These are phyloP conservation scores for Alternaria arbusti DNA, from an alignment of 2,329 filamentous ascomycete species.

Conservation along the genomic window DNA sequence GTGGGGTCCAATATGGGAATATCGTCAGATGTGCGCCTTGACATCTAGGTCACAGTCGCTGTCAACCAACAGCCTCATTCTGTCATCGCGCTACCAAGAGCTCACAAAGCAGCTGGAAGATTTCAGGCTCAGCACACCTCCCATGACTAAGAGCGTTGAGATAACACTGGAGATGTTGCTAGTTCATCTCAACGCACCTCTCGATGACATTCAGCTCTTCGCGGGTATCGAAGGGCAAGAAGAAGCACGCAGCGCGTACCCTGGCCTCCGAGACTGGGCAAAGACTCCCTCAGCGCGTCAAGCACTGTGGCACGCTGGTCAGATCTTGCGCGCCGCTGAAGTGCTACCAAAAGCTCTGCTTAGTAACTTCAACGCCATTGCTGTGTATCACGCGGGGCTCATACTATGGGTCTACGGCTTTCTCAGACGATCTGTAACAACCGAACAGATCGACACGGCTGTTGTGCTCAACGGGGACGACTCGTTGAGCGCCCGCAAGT, in stretches of 20 bases:
- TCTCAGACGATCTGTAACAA: slow-evolving; percentile 42
- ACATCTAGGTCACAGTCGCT: slow-evolving; percentile 52
- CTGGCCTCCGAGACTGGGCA: slow-evolving; percentile 65
- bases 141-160: slow-evolving; percentile 41
- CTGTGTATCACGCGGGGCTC: slow-evolving; percentile 71
- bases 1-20: slow-evolving; percentile 71
- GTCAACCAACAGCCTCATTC: slow-evolving; percentile 44
- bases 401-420: slow-evolving; percentile 74
- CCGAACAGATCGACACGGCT: slow-evolving; percentile 24
- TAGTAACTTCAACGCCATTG: slow-evolving; percentile 71
- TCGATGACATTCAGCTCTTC: slow-evolving; percentile 71
- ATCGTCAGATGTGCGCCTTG: slow-evolving; percentile 65
- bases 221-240: slow-evolving; percentile 72
- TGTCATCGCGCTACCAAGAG: slow-evolving; percentile 57
- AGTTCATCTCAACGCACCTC: slow-evolving; percentile 68
- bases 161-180: slow-evolving; percentile 59
- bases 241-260: slow-evolving; percentile 66
- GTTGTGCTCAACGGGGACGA: slow-evolving; percentile 64
- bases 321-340: slow-evolving; percentile 67
- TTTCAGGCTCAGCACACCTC: slow-evolving; percentile 55
- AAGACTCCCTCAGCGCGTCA: slow-evolving; percentile 62
- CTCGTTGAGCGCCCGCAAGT: slow-evolving; percentile 61
- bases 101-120: slow-evolving; percentile 65
- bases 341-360: slow-evolving; percentile 61
- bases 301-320: slow-evolving; percentile 72